phyloP scores from a whole-genome alignment of 331 rosid genomes.

The Malus hybrid region DNA sequence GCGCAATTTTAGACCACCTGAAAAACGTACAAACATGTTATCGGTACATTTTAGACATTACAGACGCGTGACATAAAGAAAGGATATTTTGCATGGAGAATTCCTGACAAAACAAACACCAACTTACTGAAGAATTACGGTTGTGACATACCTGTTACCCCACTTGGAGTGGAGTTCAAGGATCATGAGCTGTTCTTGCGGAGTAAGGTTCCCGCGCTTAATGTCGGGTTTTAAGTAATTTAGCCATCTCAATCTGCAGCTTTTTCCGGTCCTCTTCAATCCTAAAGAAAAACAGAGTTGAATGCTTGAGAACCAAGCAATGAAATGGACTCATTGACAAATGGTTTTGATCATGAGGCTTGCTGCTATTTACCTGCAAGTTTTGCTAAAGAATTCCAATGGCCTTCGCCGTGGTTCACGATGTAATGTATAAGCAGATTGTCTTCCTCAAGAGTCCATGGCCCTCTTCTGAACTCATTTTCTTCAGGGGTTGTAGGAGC shows the following conservation, averaged over 20 bases:
- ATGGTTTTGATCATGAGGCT: not conserved
- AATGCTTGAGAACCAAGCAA: not conserved
- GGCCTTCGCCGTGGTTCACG: slow-evolving; percentile 81
- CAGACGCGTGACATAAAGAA: not conserved
- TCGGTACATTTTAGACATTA: not conserved
- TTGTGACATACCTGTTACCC: slow-evolving; percentile 58
- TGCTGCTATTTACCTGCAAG: slow-evolving; percentile 46
- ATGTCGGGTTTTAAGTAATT: slow-evolving; percentile 91
- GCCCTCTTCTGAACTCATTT: slow-evolving; percentile 66
- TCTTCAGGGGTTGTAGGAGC: slow-evolving; percentile 35
- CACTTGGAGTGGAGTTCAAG: slow-evolving; percentile 89
- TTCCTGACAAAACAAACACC: not conserved
- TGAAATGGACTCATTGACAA: not conserved
- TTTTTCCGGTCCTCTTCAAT: slow-evolving; percentile 88
- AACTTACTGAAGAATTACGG: not conserved
- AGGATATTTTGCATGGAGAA: not conserved
- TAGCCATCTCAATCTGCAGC: slow-evolving; percentile 92
- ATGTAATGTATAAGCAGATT: slow-evolving; percentile 72
- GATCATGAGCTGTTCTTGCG: slow-evolving; percentile 82
- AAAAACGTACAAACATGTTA: not conserved
- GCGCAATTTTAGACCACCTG: slow-evolving; percentile 95
- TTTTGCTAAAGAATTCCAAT: slow-evolving; percentile 84
- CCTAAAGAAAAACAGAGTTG: slow-evolving; percentile 33
- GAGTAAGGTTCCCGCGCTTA: slow-evolving; percentile 84
- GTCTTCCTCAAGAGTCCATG: slow-evolving; percentile 97